Conservation (phyloP, 306 rosid species). For the Medicago lupulina region DNA sequence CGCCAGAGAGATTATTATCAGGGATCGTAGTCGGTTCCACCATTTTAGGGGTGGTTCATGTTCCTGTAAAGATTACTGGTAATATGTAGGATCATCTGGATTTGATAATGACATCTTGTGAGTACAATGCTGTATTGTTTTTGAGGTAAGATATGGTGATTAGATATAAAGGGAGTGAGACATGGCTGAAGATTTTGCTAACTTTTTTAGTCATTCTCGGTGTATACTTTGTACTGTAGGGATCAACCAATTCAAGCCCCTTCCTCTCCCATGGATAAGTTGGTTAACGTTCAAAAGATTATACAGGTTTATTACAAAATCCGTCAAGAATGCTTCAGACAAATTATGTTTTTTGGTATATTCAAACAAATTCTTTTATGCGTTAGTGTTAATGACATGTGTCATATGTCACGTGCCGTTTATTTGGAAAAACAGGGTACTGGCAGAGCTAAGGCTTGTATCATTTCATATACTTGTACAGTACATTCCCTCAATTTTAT, state of each 20-base stretch:
- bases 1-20: conserved; percentile 54
- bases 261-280: not conserved
- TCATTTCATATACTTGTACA: not conserved
- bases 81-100: conserved; percentile 28
- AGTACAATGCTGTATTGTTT: conserved; percentile 3
- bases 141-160: conserved; percentile 6
- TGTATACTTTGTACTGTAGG: conserved; percentile 9
- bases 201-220: conserved; percentile 8
- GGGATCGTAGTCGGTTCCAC: conserved; percentile 68
- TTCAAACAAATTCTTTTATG: not conserved
- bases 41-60: conserved; percentile 62
- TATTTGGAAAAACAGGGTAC: not conserved
- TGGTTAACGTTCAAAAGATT: not conserved
- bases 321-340: not conserved
- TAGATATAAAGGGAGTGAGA: not conserved
- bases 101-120: conserved; percentile 27
- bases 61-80: conserved; percentile 69
- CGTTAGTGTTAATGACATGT: not conserved
- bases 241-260: not conserved
- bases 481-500: not conserved
- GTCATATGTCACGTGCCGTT: not conserved
- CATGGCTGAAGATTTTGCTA: conserved; percentile 11
- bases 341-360: not conserved
- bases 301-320: not conserved
- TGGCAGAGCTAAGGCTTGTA: not conserved